Conservation (phyloP, 768 basidiomycete genomes). For the Amanita subjunquillea region DNA sequence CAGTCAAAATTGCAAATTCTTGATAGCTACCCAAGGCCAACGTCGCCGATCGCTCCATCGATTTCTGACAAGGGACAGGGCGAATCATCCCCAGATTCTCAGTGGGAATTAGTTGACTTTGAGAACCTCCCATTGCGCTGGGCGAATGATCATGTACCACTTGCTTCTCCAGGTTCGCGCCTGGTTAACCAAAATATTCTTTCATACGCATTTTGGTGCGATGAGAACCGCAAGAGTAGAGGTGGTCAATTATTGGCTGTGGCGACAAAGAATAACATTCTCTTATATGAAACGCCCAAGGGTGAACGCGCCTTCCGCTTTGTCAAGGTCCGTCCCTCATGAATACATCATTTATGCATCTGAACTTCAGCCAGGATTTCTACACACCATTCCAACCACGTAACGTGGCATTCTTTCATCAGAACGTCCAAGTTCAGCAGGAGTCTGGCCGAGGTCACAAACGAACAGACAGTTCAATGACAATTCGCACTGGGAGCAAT, state of each 20-base stretch:
- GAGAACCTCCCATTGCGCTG: slow-evolving; percentile 69
- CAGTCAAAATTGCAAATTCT: slow-evolving; percentile 19
- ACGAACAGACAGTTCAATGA: slow-evolving; percentile 31
- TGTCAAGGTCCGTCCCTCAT: slow-evolving; percentile 44
- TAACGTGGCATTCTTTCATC: slow-evolving; percentile 60
- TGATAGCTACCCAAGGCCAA: slow-evolving; percentile 6
- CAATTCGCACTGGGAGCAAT: slow-evolving; percentile 21
- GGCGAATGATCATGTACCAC: slow-evolving; percentile 80
- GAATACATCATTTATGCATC: neutral
- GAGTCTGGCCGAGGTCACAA: slow-evolving; percentile 36
- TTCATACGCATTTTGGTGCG: slow-evolving; percentile 61
- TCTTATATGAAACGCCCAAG: slow-evolving; percentile 73
- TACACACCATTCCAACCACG: slow-evolving; percentile 68
- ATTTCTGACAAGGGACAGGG: slow-evolving; percentile 16
- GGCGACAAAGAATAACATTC: slow-evolving; percentile 61
- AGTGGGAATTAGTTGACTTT: slow-evolving; percentile 26
- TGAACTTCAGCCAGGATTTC: slow-evolving; percentile 48
- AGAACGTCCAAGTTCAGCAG: slow-evolving; percentile 32
- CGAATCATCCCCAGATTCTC: neutral
- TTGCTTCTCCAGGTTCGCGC: slow-evolving; percentile 61
- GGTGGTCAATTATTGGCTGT: slow-evolving; percentile 58
- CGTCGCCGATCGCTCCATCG: slow-evolving; percentile 9
- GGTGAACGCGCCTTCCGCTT: slow-evolving; percentile 78
- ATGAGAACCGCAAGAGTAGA: slow-evolving; percentile 36
- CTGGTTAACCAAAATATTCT: slow-evolving; percentile 46